Evolutionary conservation across 768 basidiomycete genomes (phyloP).

Genomic region (Podaxis sp.): DNA sequence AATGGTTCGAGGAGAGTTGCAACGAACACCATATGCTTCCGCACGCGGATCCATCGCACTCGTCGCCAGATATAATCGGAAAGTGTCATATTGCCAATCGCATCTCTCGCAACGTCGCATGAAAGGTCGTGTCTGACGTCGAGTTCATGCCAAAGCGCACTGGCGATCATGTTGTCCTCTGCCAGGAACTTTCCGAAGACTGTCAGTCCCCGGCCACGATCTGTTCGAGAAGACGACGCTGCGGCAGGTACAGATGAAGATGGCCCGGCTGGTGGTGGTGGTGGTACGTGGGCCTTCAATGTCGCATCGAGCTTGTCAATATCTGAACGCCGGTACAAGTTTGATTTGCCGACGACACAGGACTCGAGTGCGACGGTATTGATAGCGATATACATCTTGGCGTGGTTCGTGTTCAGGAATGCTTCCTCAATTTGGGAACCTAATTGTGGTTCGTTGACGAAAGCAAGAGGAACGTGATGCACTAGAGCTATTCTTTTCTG

Average conservation of each 20-base stretch:
- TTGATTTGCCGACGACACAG: conserved; percentile 96
- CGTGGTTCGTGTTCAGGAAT: conserved; percentile 95
- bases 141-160: conserved; percentile 90
- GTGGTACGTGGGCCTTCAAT: conserved; percentile 39
- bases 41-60: conserved; percentile 94
- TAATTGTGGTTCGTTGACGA: conserved; percentile 59
- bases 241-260: neutral
- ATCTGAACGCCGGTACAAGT: conserved; percentile 88
- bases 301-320: conserved; percentile 71
- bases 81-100: conserved; percentile 84
- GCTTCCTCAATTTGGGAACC: conserved; percentile 89
- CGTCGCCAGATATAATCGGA: conserved; percentile 84
- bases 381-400: conserved; percentile 97
- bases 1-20: conserved; percentile 91
- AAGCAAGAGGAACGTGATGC: conserved; percentile 93
- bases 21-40: conserved; percentile 86
- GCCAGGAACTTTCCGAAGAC: conserved; percentile 88
- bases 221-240: neutral
- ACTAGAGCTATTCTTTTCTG: conserved; percentile 70
- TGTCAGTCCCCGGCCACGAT: conserved; percentile 48
- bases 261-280: conserved; percentile 4
- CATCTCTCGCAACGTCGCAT: conserved; percentile 85
- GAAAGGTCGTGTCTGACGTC: conserved; percentile 86
- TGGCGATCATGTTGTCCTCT: conserved; percentile 97
- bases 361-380: conserved; percentile 87